Conservation (phyloP, 176 grass and related monocot genomes). For the Stipa capillata region DNA sequence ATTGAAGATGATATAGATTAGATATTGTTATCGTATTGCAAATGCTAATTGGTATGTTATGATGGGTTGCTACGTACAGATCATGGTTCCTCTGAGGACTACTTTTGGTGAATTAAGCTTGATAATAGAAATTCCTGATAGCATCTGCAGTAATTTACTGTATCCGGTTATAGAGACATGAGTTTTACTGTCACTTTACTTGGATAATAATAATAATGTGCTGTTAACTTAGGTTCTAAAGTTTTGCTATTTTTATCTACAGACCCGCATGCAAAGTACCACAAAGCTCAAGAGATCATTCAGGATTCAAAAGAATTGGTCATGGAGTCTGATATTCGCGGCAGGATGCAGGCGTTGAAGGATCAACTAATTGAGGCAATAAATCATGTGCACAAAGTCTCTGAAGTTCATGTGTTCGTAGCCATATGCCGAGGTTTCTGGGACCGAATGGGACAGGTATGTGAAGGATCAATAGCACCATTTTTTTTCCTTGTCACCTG, state of each 20-base stretch:
- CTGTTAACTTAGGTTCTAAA: background rate
- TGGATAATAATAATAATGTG: background rate
- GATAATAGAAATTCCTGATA: background rate
- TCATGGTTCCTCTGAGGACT: background rate
- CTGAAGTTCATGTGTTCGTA: slow-evolving; percentile 83
- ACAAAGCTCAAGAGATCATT: slow-evolving; percentile 97
- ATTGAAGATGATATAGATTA: background rate
- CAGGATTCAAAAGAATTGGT: slow-evolving; percentile 79
- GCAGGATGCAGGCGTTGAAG: slow-evolving; percentile 83
- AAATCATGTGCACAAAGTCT: slow-evolving; percentile 70
- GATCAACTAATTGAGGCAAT: slow-evolving; percentile 71
- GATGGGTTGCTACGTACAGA: background rate
- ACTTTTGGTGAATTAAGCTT: background rate
- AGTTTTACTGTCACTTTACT: background rate
- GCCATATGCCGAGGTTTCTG: slow-evolving; percentile 81
- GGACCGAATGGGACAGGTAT: slow-evolving; percentile 92
- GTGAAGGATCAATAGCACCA: background rate
- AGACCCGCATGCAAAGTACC: slow-evolving; percentile 73
- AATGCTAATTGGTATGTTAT: background rate
- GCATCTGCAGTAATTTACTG: background rate
- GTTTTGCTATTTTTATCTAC: slow-evolving; percentile 10
- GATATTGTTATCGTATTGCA: background rate
- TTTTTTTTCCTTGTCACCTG: background rate
- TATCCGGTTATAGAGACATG: background rate
- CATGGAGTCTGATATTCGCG: slow-evolving; percentile 88